A percentile compares a stretch with the other conserved stretches of the same genome.
Evolutionary conservation across 2,329 filamentous ascomycete species (phyloP).

Genomic region (Fusarium phyllophilum): DNA sequence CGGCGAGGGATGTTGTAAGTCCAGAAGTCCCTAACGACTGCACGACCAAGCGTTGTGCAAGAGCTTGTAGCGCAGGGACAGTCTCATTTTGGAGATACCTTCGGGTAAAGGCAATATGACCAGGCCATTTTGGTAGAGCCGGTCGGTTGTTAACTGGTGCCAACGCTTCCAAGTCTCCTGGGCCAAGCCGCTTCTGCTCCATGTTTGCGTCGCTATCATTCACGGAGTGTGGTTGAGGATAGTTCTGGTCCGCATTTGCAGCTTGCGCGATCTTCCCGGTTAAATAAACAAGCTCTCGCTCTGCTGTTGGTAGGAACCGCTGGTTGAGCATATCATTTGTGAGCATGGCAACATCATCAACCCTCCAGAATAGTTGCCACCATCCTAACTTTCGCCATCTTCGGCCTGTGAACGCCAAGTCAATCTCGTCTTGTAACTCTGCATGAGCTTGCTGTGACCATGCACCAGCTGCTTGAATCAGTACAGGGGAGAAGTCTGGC

Average conservation of each 20-base stretch:
- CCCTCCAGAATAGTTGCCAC: slow-evolving; percentile 97
- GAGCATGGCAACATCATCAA: slow-evolving; percentile 89
- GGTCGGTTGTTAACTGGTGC: slow-evolving; percentile 35
- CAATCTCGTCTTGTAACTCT: slow-evolving; percentile 83
- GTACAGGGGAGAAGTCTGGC: slow-evolving; percentile 52
- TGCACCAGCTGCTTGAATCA: slow-evolving; percentile 69
- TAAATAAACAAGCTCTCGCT: slow-evolving; percentile 84
- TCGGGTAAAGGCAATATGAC: slow-evolving; percentile 78
- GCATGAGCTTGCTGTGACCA: slow-evolving; percentile 86
- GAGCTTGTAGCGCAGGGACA: slow-evolving; percentile 75
- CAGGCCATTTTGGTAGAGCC: slow-evolving; percentile 70
- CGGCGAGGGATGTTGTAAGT: slow-evolving; percentile 65
- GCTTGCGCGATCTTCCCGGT: slow-evolving; percentile 76
- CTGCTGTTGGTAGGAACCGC: slow-evolving; percentile 80
- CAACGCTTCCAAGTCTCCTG: slow-evolving; percentile 41
- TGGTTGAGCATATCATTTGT: slow-evolving; percentile 80
- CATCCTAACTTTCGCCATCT: slow-evolving; percentile 85
- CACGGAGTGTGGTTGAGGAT: slow-evolving; percentile 50
- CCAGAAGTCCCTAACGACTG: slow-evolving; percentile 79
- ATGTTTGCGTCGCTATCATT: not conserved
- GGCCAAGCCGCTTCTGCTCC: slow-evolving; percentile 35
- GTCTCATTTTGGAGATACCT: slow-evolving; percentile 72
- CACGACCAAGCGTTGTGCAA: slow-evolving; percentile 79
- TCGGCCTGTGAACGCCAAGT: slow-evolving; percentile 78
- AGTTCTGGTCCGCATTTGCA: slow-evolving; percentile 44